Base-by-base conservation (phyloP, 1,139 yeast genomes). In the Scheffersomyces parashehatae region DNA sequence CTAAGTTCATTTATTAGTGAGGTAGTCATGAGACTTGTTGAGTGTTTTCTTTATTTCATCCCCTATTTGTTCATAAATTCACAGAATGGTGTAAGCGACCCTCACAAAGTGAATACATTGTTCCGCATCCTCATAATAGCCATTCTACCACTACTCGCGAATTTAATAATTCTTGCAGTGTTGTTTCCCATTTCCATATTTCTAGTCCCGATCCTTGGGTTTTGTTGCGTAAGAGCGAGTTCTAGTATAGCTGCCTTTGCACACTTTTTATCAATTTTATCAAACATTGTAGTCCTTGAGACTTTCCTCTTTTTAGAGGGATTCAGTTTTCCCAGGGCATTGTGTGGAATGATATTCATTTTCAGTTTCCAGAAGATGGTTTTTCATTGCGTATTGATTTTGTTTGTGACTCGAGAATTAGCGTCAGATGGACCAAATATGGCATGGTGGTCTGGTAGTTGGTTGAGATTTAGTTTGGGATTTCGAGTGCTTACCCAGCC, bases 371-470 rank as follows among this genome's bases (percentile, higher is more conserved):
- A 87, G 48, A 68, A 79, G 14, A 56, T 77, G 5, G n/a, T 85
- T 1, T 73, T 79, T 16, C 56, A 53, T 29, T 35, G 56, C 45
- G 75, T 81, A 36, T 50, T 75, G 1, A 50, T 78, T 1, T 68
- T 80, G 4, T 53, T 79, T 4, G 58, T 87, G 12, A 74, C 91
- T 0, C 70, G 85, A 45, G 96, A 88, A 55, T 66, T 79, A 47
- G 73, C 71, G 36, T 79, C 75, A 46, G 83, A 79, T 47, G 65
- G 67, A 32, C 60, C 85, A 2, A 86, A 85, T 55, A 58, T 75
- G 26, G 83, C 91, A 0, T 89, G 96, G 96, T 89, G 96, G 96
- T 79, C 88, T 0, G 96, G 96, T 0, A 75, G 72, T 40, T 88
- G 96, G 96, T 58, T 75, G 35, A 67, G 65, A 10, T 73, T 79